Evolutionary conservation across 1,139 yeast species (phyloP), one percentile per base, ranked within the genome.

Genomic region (Nakaseomyces uthaithaninus): DNA sequence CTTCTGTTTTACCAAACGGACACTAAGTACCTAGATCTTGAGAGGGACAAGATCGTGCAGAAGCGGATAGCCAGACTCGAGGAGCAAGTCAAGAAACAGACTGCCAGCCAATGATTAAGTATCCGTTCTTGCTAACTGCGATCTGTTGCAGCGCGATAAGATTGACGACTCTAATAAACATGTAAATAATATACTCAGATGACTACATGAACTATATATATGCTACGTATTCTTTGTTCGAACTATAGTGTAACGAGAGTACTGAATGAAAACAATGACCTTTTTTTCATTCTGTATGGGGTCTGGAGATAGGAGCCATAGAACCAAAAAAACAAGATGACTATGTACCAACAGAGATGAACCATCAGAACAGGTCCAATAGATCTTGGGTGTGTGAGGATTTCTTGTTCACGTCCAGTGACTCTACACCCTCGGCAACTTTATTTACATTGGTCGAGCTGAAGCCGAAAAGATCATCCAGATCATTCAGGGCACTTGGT

Each of bases 11-110:
- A 75, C 49, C 86, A 80, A 64, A 47, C 44, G 18, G 76, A 75
- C 37, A 69, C 75, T 44, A 74, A 79, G 51, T 83, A 74, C 51
- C 71, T 83, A 51, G 94, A 83, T 57, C 69, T 68, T 38, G 85
- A 83, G 58, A 69, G 93, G 48, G 89, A 82, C 52, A 63, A 71
- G 45, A 66, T 76, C 52, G 74, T 83, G 37, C 60, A 69, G 43
- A 75, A 74, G 48, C 80, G 80, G 62, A 63, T 70, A 24, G 71
- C 66, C 36, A 59, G 50, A 33, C 45, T 51, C 37, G 55, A 55
- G 36, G 44, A 47, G 27, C 49, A 42, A 33, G 33, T 52, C 19
- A 44, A 45, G 26, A 43, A 48, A 31, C 41, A 40, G 24, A 42
- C 38, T 5, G 12, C 30, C 6, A 35, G 26, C 14, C 28, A 25